Conservation (phyloP, 2,329 filamentous ascomycete genomes). For the Aspergillus eucalypticola region DNA sequence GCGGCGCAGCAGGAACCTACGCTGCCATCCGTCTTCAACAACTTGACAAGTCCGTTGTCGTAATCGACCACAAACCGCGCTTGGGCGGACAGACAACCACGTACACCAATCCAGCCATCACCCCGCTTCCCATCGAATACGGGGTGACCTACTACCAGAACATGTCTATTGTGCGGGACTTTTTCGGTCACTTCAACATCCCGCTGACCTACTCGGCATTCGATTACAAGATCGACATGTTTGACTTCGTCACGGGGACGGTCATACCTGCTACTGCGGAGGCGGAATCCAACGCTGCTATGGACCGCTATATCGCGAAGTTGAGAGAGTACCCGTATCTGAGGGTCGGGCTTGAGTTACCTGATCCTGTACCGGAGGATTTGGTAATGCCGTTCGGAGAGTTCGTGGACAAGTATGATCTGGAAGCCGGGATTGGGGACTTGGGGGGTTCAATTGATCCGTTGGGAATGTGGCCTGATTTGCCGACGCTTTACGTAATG, state of each 20-base stretch:
- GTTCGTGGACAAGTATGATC: constrained; percentile 18
- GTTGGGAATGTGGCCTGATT: neutral
- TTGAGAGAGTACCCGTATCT: constrained; percentile 17
- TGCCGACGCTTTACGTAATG: constrained; percentile 11
- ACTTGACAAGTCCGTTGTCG: constrained; percentile 25
- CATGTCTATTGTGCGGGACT: constrained; percentile 21
- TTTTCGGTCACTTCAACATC: constrained; percentile 28
- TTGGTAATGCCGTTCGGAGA: constrained; percentile 18
- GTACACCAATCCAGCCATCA: constrained; percentile 23
- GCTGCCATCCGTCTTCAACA: constrained; percentile 31
- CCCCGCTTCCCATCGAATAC: constrained; percentile 26
- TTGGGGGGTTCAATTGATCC: neutral
- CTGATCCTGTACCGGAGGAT: constrained; percentile 24
- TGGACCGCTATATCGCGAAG: constrained; percentile 13
- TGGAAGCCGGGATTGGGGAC: neutral
- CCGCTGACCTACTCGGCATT: neutral
- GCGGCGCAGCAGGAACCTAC: constrained; percentile 33
- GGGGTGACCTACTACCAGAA: constrained; percentile 30
- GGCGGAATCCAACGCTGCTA: neutral
- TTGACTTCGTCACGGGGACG: neutral
- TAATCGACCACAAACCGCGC: constrained; percentile 26
- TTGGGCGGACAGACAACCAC: constrained; percentile 33
- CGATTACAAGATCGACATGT: neutral
- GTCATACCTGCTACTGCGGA: constrained; percentile 15
- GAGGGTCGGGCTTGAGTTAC: constrained; percentile 16